These are phyloP conservation scores for Cryptococcus sp. DNA, from an alignment of 1,284 basidiomycete genomes.

Conservation along the genomic window DNA sequence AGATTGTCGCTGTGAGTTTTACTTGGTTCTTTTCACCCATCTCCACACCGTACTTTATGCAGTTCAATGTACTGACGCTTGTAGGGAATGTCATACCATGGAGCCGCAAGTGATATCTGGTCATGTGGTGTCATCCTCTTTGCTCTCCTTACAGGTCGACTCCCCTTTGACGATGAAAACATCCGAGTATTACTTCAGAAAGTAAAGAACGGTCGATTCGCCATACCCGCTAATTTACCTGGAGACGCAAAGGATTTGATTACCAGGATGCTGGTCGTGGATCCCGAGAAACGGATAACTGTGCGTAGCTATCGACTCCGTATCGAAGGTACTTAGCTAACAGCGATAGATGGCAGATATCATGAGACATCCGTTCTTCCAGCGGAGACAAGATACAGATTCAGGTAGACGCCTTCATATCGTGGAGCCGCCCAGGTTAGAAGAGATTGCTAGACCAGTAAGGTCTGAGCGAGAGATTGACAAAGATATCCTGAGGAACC, in stretches of 20 bases:
- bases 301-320: conserved; percentile 57
- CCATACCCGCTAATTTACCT: conserved; percentile 71
- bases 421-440: conserved; percentile 60
- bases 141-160: conserved; percentile 73
- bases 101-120: conserved; percentile 88
- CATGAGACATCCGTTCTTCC: conserved; percentile 78
- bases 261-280: conserved; percentile 73
- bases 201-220: conserved; percentile 69
- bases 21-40: not conserved
- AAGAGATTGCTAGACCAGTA: conserved; percentile 62
- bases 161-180: conserved; percentile 81
- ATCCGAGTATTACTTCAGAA: conserved; percentile 70
- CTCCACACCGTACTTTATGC: conserved; percentile 64
- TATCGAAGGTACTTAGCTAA: not conserved
- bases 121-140: conserved; percentile 93
- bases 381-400: conserved; percentile 38
- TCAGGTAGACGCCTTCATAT: conserved; percentile 29
- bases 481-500: conserved; percentile 76
- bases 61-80: conserved; percentile 78
- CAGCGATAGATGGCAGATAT: conserved; percentile 77
- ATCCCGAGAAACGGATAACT: conserved; percentile 75
- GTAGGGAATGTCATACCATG: conserved; percentile 75
- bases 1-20: conserved; percentile 90
- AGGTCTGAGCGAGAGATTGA: conserved; percentile 63
- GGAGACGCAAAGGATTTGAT: conserved; percentile 75